A percentile compares a stretch with the other conserved stretches of the same genome.
Evolutionary conservation across 805 yeast species (phyloP).

Genomic region (Priceomyces castillae): DNA sequence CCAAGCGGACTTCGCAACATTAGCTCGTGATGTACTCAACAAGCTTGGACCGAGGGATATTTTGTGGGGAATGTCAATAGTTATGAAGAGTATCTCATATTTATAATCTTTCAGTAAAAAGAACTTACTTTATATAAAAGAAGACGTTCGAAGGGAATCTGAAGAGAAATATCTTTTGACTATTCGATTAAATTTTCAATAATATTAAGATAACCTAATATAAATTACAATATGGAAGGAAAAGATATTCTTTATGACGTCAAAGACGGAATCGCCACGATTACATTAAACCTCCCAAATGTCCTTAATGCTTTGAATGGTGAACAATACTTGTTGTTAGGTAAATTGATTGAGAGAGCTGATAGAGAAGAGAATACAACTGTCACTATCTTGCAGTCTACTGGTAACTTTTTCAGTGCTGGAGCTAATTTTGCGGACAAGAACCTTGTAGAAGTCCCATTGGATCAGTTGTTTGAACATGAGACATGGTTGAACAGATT

Average conservation of each 20-base stretch:
- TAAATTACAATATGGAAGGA: slow-evolving; percentile 16
- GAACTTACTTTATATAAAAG: too few relatives aligned
- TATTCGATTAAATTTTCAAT: too few relatives aligned
- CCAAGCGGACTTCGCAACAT: too few relatives aligned
- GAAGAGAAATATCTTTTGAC: too few relatives aligned
- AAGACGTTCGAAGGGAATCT: too few relatives aligned
- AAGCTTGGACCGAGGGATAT: too few relatives aligned
- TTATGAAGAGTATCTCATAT: too few relatives aligned
- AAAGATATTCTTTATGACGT: slow-evolving; percentile 40
- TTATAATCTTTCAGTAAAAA: too few relatives aligned
- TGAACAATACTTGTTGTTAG: slow-evolving; percentile 60
- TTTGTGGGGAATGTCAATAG: too few relatives aligned
- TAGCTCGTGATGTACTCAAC: too few relatives aligned
- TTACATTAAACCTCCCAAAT: slow-evolving; percentile 62
- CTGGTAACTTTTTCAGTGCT: slow-evolving; percentile 77
- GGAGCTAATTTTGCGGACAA: slow-evolving; percentile 70
- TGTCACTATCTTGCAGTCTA: slow-evolving; percentile 63
- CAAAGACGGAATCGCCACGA: slow-evolving; percentile 51
- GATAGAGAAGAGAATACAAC: slow-evolving; percentile 58
- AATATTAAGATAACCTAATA: too few relatives aligned
- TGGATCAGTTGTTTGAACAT: slow-evolving; percentile 31
- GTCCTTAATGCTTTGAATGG: slow-evolving; percentile 66
- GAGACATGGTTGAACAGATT: slow-evolving; percentile 55
- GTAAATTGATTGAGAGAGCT: slow-evolving; percentile 58
- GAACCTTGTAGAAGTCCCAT: slow-evolving; percentile 27